Evolutionary conservation across 805 yeast genomes (phyloP).

Genomic region (Schwanniomyces yamadae): DNA sequence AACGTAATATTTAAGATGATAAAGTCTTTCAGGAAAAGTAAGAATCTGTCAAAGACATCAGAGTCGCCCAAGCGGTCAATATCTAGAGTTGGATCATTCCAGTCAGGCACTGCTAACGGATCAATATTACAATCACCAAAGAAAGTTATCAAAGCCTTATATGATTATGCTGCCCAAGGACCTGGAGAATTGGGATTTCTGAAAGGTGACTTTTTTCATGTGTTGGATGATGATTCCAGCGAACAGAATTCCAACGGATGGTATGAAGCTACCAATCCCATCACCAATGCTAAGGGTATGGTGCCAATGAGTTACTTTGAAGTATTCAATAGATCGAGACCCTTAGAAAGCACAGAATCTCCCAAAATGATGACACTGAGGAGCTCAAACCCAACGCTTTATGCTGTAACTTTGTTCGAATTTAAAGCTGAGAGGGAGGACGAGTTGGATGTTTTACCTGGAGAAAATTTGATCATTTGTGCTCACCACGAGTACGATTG

Average conservation of each 20-base stretch:
- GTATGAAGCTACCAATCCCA: conserved; percentile 89
- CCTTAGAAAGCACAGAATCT: conserved; percentile 16
- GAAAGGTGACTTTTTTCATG: conserved; percentile 88
- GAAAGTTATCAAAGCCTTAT: conserved; percentile 79
- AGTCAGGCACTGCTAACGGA: conserved; percentile 11
- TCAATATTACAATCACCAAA: conserved; percentile 56
- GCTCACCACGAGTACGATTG: conserved; percentile 97
- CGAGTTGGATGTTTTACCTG: conserved; percentile 79
- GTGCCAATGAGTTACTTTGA: conserved; percentile 88
- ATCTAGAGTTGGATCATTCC: conserved; percentile 25
- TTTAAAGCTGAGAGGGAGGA: conserved; percentile 82
- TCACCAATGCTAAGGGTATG: conserved; percentile 72
- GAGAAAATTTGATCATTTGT: conserved; percentile 88
- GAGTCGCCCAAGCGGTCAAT: conserved; percentile 32
- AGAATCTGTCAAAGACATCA: conserved; percentile 34
- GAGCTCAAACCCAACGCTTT: conserved; percentile 50
- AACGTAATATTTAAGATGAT: conserved; percentile 33
- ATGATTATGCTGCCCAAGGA: conserved; percentile 74
- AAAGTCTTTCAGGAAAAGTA: conserved; percentile 41
- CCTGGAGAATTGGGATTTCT: conserved; percentile 76
- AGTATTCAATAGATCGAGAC: conserved; percentile 62
- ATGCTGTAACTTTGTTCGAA: conserved; percentile 83
- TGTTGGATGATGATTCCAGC: conserved; percentile 34
- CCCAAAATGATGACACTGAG: conserved; percentile 19
- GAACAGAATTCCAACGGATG: conserved; percentile 49